Conservation (phyloP, 2,329 filamentous ascomycete genomes). For the Periconia macrospinosa region DNA sequence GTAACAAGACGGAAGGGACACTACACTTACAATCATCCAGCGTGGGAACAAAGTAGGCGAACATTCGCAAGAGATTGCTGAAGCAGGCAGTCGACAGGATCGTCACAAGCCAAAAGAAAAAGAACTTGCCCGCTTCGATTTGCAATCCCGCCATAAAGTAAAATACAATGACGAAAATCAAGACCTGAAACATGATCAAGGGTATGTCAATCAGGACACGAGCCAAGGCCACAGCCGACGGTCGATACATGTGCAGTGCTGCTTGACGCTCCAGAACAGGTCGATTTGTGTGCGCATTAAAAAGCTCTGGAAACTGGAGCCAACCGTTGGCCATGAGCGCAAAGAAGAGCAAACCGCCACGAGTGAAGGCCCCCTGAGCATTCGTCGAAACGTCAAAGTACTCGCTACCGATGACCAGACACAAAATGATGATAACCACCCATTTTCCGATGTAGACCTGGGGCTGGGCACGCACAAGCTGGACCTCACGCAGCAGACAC, state of each 20-base stretch:
- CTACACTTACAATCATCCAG: neutral
- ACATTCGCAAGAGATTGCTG: neutral
- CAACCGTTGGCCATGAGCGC: neutral
- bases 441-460: neutral
- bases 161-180: conserved; percentile 46
- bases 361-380: conserved; percentile 18
- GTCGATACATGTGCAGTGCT: conserved; percentile 3
- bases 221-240: neutral
- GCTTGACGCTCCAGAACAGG: conserved; percentile 3
- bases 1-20: too few relatives aligned
- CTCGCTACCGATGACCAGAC: conserved; percentile 1
- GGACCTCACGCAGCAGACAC: neutral
- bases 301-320: conserved; percentile 1
- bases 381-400: conserved; percentile 1
- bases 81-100: neutral
- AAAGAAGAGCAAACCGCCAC: neutral
- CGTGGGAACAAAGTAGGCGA: neutral
- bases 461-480: neutral
- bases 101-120: conserved; percentile 25
- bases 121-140: neutral
- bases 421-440: neutral
- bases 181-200: neutral
- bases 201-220: neutral
- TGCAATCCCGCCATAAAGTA: neutral
- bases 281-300: conserved; percentile 1